phyloP scores from a whole-genome alignment of 148 eudicot genomes.

The Amaranthus palmeri region DNA sequence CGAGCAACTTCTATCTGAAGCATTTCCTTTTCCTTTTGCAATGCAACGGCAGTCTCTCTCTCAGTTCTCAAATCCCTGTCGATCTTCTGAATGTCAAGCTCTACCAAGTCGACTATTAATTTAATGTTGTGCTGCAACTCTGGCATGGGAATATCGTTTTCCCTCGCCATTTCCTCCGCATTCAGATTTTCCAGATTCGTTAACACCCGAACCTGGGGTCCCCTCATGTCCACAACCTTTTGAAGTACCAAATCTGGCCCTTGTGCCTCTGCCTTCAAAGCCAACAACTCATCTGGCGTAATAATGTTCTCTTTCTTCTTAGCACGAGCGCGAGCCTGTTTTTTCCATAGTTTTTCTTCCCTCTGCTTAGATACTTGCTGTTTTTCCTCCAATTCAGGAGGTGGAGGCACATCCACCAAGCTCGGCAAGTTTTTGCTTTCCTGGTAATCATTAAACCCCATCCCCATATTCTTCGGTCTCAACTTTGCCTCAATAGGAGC shows the following conservation, averaged over 20 bases:
- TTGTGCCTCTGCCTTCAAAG: constrained; percentile 58
- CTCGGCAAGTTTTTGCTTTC: constrained; percentile 43
- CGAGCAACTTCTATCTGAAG: constrained; percentile 45
- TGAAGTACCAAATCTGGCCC: constrained; percentile 52
- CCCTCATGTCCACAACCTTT: constrained; percentile 88
- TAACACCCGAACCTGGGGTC: constrained; percentile 81
- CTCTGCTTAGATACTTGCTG: constrained; percentile 26
- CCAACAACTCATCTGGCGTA: constrained; percentile 78
- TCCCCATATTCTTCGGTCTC: constrained; percentile 83
- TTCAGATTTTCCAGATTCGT: constrained; percentile 76
- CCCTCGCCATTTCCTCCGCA: constrained; percentile 73
- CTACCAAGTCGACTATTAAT: constrained; percentile 61
- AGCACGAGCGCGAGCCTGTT: constrained; percentile 38
- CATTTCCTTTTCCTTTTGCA: constrained; percentile 81
- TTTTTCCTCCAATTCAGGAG: constrained; percentile 46
- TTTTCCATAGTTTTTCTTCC: constrained; percentile 62
- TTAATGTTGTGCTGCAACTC: constrained; percentile 75
- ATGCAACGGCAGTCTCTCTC: constrained; percentile 59
- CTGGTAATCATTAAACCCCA: constrained; percentile 77
- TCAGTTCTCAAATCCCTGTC: constrained; percentile 75
- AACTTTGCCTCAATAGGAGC: constrained; percentile 77
- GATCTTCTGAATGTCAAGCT: constrained; percentile 66
- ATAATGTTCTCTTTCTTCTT: constrained; percentile 54
- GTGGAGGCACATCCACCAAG: constrained; percentile 21
- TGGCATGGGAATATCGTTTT: constrained; percentile 79